phyloP scores from a whole-genome alignment of 2,329 filamentous ascomycete species.

The Aschersonia sp. region DNA sequence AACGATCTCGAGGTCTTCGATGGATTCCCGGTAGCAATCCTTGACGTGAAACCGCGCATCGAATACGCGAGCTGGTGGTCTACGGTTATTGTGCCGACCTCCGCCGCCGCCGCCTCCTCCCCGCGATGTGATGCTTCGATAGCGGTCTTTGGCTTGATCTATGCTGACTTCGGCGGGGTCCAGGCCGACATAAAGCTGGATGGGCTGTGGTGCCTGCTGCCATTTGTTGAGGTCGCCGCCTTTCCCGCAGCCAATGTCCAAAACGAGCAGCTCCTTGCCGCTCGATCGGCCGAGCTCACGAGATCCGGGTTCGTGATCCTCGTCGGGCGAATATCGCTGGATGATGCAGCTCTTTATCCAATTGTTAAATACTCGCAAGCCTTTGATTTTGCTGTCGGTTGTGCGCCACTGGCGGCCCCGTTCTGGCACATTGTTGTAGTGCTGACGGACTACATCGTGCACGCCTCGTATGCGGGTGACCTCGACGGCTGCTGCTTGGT shows the following conservation, averaged over 20 bases:
- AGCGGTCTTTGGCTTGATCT: constrained; percentile 76
- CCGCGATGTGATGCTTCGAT: constrained; percentile 53
- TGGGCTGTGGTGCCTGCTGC: constrained; percentile 80
- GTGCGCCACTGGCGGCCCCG: constrained; percentile 87
- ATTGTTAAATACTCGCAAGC: constrained; percentile 89
- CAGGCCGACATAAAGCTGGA: constrained; percentile 87
- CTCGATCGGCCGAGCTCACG: constrained; percentile 35
- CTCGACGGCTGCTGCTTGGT: constrained; percentile 20
- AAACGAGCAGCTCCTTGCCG: constrained; percentile 55
- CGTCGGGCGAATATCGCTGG: constrained; percentile 81
- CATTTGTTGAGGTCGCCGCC: constrained; percentile 92
- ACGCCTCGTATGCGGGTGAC: constrained; percentile 35
- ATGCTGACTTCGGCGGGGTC: constrained; percentile 90
- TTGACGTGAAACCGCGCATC: constrained; percentile 81
- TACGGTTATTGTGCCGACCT: constrained; percentile 26
- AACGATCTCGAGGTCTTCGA: constrained; percentile 71
- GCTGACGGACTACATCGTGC: constrained; percentile 76
- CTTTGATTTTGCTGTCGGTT: constrained; percentile 90
- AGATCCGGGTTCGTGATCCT: constrained; percentile 52
- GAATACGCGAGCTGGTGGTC: constrained; percentile 45
- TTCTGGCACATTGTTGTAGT: constrained; percentile 94
- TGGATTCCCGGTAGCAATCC: constrained; percentile 78
- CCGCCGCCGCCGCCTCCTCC: constrained; percentile 40
- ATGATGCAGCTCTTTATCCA: constrained; percentile 98
- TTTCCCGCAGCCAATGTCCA: constrained; percentile 95